Conservation (phyloP, 2,329 filamentous ascomycete species). For the Xylaria sp. region DNA sequence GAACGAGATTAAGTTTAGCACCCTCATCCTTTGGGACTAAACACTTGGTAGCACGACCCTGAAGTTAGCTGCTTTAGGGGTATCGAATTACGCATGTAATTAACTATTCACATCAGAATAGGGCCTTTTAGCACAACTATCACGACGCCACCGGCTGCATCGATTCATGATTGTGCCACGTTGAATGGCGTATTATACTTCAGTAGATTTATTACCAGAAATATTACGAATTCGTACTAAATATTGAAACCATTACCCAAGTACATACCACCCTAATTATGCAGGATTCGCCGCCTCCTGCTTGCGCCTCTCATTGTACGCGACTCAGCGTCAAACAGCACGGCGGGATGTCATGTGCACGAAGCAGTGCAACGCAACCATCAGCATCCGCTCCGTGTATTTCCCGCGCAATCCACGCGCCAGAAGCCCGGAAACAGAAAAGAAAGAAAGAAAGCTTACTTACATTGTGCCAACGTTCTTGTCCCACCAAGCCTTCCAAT, state of each 20-base stretch:
- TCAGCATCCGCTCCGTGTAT: not conserved
- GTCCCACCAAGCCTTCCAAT: constrained; percentile 82
- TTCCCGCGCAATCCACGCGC: not conserved
- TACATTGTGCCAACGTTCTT: constrained; percentile 54
- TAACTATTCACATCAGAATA: not conserved
- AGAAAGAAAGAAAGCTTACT: not conserved
- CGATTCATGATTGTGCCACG: not conserved
- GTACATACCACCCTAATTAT: not conserved
- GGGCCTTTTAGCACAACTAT: not conserved
- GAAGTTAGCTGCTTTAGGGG: not conserved
- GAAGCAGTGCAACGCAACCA: not conserved
- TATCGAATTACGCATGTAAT: not conserved
- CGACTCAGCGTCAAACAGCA: not conserved
- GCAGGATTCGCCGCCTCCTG: not conserved
- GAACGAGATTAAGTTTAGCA: not conserved
- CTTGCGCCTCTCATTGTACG: not conserved
- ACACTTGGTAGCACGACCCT: not conserved
- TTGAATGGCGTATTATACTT: not conserved
- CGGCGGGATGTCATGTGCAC: not conserved
- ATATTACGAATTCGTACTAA: constrained; percentile 8
- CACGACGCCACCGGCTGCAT: not conserved
- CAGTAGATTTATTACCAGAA: not conserved
- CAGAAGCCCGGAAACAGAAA: not conserved
- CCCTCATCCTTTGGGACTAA: not conserved
- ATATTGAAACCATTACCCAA: not conserved